phyloP scores from a whole-genome alignment of 805 yeast genomes.

The Kregervanrija fluxuum region DNA sequence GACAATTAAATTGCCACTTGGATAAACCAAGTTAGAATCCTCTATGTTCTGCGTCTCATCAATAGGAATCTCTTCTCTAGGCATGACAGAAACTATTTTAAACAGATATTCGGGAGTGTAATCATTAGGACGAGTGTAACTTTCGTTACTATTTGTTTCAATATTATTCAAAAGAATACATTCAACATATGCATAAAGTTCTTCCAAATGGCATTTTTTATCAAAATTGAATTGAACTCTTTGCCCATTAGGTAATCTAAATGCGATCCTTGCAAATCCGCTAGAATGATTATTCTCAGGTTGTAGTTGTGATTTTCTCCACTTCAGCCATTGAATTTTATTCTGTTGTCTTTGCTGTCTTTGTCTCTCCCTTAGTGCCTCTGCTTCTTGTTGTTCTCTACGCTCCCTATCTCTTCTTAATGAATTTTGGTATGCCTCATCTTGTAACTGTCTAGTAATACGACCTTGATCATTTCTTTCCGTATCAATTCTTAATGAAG shows the following conservation, averaged over 20 bases:
- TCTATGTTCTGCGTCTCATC: conserved; percentile 25
- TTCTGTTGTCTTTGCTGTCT: conserved; percentile 8
- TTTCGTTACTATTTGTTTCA: conserved; percentile 26
- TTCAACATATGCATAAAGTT: conserved; percentile 68
- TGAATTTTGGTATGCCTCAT: conserved; percentile 66
- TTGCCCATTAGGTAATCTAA: conserved; percentile 57
- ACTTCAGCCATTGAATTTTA: conserved; percentile 35
- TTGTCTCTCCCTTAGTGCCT: conserved; percentile 12
- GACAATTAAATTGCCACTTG: conserved; percentile 54
- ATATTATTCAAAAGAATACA: conserved; percentile 25
- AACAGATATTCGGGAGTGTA: conserved; percentile 45
- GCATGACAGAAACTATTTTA: conserved; percentile 47
- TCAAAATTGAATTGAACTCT: conserved; percentile 47
- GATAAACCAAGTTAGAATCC: conserved; percentile 45
- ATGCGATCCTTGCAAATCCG: conserved; percentile 54
- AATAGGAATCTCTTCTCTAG: conserved; percentile 39
- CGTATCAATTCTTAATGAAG: conserved; percentile 53
- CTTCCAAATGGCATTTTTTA: conserved; percentile 43
- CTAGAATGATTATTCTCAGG: conserved; percentile 15
- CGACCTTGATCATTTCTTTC: conserved; percentile 53
- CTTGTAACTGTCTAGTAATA: conserved; percentile 62
- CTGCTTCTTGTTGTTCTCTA: conserved; percentile 16
- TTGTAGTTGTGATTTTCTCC: conserved; percentile 32
- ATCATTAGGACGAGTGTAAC: conserved; percentile 15
- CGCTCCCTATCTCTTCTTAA: conserved; percentile 50